These are phyloP conservation scores for Parvularia atlantis DNA, from an alignment of 78 protist genomes.

Conservation along the genomic window DNA sequence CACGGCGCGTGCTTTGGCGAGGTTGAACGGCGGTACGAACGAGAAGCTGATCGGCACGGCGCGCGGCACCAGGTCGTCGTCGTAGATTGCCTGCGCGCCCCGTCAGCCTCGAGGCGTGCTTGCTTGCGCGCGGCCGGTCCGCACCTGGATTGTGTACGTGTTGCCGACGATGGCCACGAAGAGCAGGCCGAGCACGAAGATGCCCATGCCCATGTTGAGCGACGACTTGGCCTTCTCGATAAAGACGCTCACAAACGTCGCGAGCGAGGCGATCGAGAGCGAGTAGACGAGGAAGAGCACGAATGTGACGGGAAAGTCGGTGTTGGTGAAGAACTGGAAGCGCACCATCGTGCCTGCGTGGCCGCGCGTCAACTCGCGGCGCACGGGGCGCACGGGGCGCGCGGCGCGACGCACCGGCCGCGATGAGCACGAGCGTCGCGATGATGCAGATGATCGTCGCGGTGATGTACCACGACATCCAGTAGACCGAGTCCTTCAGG, in stretches of 20 bases:
- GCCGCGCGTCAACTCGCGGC: background rate
- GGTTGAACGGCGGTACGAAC: background rate
- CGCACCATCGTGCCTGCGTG: background rate
- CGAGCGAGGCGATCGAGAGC: background rate
- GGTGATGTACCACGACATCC: slow-evolving; percentile 13
- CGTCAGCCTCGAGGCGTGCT: too few relatives aligned
- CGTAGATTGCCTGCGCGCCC: background rate
- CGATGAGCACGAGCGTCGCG: too few relatives aligned
- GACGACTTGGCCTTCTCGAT: background rate
- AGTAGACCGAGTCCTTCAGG: slow-evolving; percentile 10
- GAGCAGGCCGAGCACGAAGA: slow-evolving; percentile 1
- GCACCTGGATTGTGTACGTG: background rate
- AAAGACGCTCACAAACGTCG: background rate
- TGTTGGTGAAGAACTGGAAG: background rate
- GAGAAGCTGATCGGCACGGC: background rate
- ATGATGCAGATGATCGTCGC: too few relatives aligned
- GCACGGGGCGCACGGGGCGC: background rate
- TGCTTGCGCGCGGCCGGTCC: too few relatives aligned
- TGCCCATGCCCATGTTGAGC: background rate
- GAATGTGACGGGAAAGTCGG: background rate
- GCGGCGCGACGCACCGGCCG: background rate
- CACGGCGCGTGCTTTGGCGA: too few relatives aligned
- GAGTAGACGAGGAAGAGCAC: background rate
- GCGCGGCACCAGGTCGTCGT: background rate
- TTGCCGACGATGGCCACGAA: background rate